Conservation (phyloP, 2,329 filamentous ascomycete genomes). For the Alternaria solani region DNA sequence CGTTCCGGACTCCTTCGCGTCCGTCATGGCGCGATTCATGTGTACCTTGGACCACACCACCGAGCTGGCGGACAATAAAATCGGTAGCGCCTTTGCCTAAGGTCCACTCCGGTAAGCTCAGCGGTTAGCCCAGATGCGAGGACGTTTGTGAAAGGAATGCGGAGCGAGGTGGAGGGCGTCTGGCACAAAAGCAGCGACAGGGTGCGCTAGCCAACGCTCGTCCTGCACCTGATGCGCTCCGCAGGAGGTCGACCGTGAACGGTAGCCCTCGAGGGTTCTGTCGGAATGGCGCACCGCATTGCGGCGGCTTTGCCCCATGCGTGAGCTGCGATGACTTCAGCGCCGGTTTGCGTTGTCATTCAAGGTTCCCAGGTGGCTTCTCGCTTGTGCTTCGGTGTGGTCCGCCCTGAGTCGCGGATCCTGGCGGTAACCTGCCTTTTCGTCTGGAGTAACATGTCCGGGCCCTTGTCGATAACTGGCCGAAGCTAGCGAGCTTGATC, state of each 20-base stretch:
- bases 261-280: slow-evolving; percentile 17
- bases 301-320: slow-evolving; percentile 17
- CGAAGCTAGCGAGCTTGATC: slow-evolving; percentile 13
- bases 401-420: slow-evolving; percentile 20
- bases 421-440: slow-evolving; percentile 12
- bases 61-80: slow-evolving; percentile 37
- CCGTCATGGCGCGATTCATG: slow-evolving; percentile 14
- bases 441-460: slow-evolving; percentile 26
- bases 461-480: slow-evolving; percentile 28
- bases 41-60: slow-evolving; percentile 18
- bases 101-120: slow-evolving; percentile 34
- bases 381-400: slow-evolving; percentile 11
- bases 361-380: background rate
- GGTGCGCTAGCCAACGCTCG: slow-evolving; percentile 25
- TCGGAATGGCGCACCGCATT: slow-evolving; percentile 31
- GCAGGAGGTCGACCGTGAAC: slow-evolving; percentile 25
- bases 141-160: slow-evolving; percentile 16
- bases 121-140: slow-evolving; percentile 23
- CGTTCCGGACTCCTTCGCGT: slow-evolving; percentile 34
- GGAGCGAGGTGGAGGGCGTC: slow-evolving; percentile 4
- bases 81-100: slow-evolving; percentile 27
- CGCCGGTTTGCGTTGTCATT: slow-evolving; percentile 4
- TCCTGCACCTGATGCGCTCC: slow-evolving; percentile 26
- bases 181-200: slow-evolving; percentile 34
- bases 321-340: slow-evolving; percentile 20